A percentile compares a stretch with the other conserved stretches of the same genome.
phyloP scores from a whole-genome alignment of 768 basidiomycete genomes.

The Guyanaporus albipodus region DNA sequence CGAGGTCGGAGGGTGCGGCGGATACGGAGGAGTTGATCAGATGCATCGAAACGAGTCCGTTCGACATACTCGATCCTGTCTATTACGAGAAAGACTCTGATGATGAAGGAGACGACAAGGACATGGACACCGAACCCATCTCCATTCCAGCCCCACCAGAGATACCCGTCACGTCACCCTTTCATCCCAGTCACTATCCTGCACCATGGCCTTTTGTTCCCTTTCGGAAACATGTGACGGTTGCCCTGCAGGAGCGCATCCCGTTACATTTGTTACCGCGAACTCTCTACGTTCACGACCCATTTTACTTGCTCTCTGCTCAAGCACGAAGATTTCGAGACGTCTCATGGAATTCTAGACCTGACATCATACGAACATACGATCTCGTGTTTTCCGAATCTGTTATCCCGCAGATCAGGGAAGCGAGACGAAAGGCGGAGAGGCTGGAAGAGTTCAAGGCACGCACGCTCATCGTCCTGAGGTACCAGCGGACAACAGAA shows the following conservation, averaged over 20 bases:
- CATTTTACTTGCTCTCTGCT: slow-evolving; percentile 33
- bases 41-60: background rate
- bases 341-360: slow-evolving; percentile 28
- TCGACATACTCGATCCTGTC: no score
- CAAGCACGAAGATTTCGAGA: background rate
- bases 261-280: slow-evolving; percentile 36
- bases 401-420: background rate
- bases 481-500: slow-evolving; percentile 16
- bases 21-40: slow-evolving; percentile 16
- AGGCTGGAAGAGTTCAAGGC: slow-evolving; percentile 12
- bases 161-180: slow-evolving; percentile 24
- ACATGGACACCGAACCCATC: no score
- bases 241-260: slow-evolving; percentile 32
- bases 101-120: background rate
- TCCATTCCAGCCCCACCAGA: background rate
- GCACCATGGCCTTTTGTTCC: slow-evolving; percentile 40
- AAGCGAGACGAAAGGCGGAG: slow-evolving; percentile 4
- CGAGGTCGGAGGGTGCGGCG: slow-evolving; percentile 14
- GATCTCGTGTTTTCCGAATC: slow-evolving; percentile 15
- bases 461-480: slow-evolving; percentile 18
- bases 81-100: no score
- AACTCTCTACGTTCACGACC: slow-evolving; percentile 43
- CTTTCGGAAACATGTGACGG: slow-evolving; percentile 24
- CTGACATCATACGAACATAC: slow-evolving; percentile 33
- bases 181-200: slow-evolving; percentile 36